Conservation (phyloP, 192 early-diverging fungal genomes). For the Piromyces sp. region DNA sequence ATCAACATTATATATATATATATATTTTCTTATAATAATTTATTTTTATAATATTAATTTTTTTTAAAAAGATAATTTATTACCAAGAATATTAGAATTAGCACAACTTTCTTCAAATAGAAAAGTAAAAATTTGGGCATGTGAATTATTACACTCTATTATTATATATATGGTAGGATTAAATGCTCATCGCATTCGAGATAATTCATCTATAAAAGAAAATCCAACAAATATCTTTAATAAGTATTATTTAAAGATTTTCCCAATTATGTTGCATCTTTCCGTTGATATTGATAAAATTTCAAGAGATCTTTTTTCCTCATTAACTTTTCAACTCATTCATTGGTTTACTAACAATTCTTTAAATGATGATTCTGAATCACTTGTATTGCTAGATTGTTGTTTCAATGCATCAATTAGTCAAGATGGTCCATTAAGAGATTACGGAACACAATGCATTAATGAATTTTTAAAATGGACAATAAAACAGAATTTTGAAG, state of each 20-base stretch:
- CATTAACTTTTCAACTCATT: constrained; percentile 47
- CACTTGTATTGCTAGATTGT: constrained; percentile 42
- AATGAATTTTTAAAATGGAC: constrained; percentile 60
- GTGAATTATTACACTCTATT: constrained; percentile 53
- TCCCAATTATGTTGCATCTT: constrained; percentile 50
- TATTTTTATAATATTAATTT: too few species aligned
- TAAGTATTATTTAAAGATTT: constrained; percentile 39
- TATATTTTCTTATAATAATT: too few species aligned
- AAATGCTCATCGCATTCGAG: constrained; percentile 30
- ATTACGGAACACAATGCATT: constrained; percentile 57
- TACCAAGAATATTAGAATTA: constrained; percentile 57
- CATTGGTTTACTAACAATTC: constrained; percentile 67
- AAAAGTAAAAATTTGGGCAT: constrained; percentile 54
- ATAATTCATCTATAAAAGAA: constrained; percentile 1
- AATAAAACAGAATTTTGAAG: constrained; percentile 35
- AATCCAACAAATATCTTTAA: constrained; percentile 30
- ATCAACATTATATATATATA: too few species aligned
- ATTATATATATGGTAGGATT: constrained; percentile 59
- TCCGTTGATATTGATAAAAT: constrained; percentile 55
- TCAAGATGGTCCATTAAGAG: constrained; percentile 22
- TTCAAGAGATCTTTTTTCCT: constrained; percentile 43
- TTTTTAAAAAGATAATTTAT: constrained; percentile 37
- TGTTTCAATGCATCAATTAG: constrained; percentile 42
- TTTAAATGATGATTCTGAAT: constrained; percentile 60
- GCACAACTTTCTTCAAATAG: constrained; percentile 54